Base-by-base conservation (phyloP, 257 asterid genomes). In the Solanum sparsipilum region DNA sequence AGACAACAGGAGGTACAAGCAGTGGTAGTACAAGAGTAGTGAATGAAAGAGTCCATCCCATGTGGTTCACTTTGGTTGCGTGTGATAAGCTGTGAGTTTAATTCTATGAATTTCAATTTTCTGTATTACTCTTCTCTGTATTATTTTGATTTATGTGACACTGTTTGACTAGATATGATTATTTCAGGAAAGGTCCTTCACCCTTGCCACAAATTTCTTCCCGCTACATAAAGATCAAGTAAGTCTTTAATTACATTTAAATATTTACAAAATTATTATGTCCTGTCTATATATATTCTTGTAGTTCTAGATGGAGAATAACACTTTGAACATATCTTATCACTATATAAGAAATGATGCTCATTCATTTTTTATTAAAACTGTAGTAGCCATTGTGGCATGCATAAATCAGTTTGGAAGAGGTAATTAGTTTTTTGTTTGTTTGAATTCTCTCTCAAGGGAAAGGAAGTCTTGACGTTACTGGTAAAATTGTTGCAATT, bases 51-150 rank as follows among this genome's bases (percentile, higher is more conserved):
- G 21, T 2, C n/a, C 70, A 25, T 20, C 86, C 81, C 6, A 58
- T 88, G 7, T 90, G 91, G 92, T 87, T 90, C 44, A 23, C 34
- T 18, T 34, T 90, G 27, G 91, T 90, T 84, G 91, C 86, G 68
- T 90, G 83, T 56, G 76, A 88, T 34, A 76, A 29, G 4, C 87
- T 88, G 90, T 90, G 70, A 87, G 92, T 56, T 67, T 60, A 23
- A 60, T 65, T 46, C 63, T 31, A 29, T 29, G 34, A 32, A 25
- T 60, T 65, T 25, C 31, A 25, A 11, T 11, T 65, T 60, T 21
- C 9, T 60, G 67, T 20, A 18, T 56, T 20, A 56, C 25, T 56
- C 12, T 20, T 56, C 10, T 56, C 11, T 56, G 12, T 60, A 60
- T 60, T n/a, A 41, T 46, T 46, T 67, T 7, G 1, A 6, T 67